These are phyloP conservation scores for Cichorium intybus DNA, from an alignment of 140 eudicot genomes.

Conservation along the genomic window DNA sequence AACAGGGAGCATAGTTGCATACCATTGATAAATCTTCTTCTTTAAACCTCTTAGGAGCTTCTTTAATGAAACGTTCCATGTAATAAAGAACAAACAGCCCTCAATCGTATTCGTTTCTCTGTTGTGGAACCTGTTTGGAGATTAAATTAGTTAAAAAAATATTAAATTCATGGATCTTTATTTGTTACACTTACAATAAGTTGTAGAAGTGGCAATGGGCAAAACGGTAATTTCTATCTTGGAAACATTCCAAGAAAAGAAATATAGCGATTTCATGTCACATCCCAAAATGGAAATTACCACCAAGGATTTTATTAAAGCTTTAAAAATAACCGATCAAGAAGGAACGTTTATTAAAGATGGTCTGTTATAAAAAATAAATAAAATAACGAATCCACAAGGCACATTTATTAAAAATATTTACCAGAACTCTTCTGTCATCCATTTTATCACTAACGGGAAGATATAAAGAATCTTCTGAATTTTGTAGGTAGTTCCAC, in stretches of 20 bases:
- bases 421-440: slow-evolving; percentile 48
- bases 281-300: background rate
- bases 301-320: too few species aligned
- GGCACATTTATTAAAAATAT: slow-evolving; percentile 5
- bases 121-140: slow-evolving; percentile 72
- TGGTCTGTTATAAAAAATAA: too few species aligned
- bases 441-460: slow-evolving; percentile 51
- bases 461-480: slow-evolving; percentile 34
- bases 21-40: slow-evolving; percentile 51
- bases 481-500: slow-evolving; percentile 55
- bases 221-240: too few species aligned
- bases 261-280: too few species aligned
- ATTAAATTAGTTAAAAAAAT: slow-evolving; percentile 1
- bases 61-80: slow-evolving; percentile 75
- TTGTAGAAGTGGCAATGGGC: too few species aligned
- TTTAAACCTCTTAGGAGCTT: slow-evolving; percentile 68
- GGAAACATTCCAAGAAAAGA: too few species aligned
- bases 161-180: background rate
- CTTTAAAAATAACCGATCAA: background rate
- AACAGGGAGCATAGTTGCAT: too few species aligned
- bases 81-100: slow-evolving; percentile 85
- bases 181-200: too few species aligned
- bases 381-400: too few species aligned
- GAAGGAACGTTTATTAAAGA: background rate
- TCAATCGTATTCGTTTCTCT: slow-evolving; percentile 75